Evolutionary conservation across 371 early-diverging fungal genomes (phyloP), one percentile per base, ranked within the genome.

Genomic region (Mucor lusitanicus): DNA sequence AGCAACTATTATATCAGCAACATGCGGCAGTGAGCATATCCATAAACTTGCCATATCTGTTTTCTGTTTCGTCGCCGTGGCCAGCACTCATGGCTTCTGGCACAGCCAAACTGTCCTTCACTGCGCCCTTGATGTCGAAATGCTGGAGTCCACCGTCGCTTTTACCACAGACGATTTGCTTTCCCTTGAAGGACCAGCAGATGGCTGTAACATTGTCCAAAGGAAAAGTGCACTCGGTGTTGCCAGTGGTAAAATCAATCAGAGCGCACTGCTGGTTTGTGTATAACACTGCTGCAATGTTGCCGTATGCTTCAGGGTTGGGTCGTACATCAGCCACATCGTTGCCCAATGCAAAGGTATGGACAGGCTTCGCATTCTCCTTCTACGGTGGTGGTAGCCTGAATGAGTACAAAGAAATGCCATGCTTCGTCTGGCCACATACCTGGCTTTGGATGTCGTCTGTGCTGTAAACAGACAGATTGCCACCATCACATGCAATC

Each of bases 161-260:
- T n/a, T 63, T 72, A 39, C 87, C 87, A 44, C 80, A 79, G 2
- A 79, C 77, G 50, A 86, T 65, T 55, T 86, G 87, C 40, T 82
- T 85, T 67, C 87, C 87, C 63, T 83, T 86, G 23, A 77, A 85
- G 15, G 85, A 85, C 87, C 87, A 86, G 50, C 82, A 85, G 7
- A 84, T 68, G 39, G 82, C 78, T 23, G 82, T 72, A 8, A 71
- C 33, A 55, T 70, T 68, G 13, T 68, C 58, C 17, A 64, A 33
- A 9, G 79, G 72, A 3, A 84, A 48, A 1, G 63, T 57, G 2
- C 69, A 63, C 0, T 37, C 33, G 0, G 55, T 73, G 6, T 59
- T 39, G 15, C 80, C 81, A 23, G 61, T 73, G 4, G 33, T 62
- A n/a, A 68, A 33, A 59, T 75, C 62, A 21, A 82, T 63, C 13